Evolutionary conservation across 2,329 filamentous ascomycete genomes (phyloP).

Genomic region (Chaetomiaceae sp.): DNA sequence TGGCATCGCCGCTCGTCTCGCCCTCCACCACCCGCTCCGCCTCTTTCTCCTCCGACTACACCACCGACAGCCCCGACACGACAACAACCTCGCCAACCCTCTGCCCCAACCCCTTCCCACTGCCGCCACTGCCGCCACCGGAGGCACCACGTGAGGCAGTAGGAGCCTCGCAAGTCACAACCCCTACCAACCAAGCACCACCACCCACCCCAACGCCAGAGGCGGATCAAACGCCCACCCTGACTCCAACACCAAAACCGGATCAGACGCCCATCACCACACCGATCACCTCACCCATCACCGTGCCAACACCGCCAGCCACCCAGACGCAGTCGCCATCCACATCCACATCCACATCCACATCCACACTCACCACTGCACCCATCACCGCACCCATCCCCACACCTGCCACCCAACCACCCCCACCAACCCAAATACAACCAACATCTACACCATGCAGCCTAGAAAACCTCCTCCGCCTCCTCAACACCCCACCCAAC

Average conservation of each 20-base stretch:
- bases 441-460: conserved; percentile 9
- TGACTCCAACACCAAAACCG: neutral
- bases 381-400: conserved; percentile 8
- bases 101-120: too few species aligned
- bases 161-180: neutral
- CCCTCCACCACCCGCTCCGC: neutral
- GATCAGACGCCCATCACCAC: neutral
- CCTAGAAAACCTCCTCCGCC: conserved; percentile 24
- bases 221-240: too few species aligned
- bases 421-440: neutral
- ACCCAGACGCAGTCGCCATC: neutral
- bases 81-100: too few species aligned
- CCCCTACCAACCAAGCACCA: neutral
- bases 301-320: neutral
- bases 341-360: neutral
- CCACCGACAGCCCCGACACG: too few species aligned
- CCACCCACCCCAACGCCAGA: neutral
- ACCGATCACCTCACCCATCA: neutral
- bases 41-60: conserved; percentile 18
- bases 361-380: neutral
- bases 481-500: conserved; percentile 24
- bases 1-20: neutral
- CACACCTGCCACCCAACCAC: conserved; percentile 10
- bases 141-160: neutral
- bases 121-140: conserved; percentile 16